phyloP scores from a whole-genome alignment of 257 asterid species.

The Capsicum pubescens region DNA sequence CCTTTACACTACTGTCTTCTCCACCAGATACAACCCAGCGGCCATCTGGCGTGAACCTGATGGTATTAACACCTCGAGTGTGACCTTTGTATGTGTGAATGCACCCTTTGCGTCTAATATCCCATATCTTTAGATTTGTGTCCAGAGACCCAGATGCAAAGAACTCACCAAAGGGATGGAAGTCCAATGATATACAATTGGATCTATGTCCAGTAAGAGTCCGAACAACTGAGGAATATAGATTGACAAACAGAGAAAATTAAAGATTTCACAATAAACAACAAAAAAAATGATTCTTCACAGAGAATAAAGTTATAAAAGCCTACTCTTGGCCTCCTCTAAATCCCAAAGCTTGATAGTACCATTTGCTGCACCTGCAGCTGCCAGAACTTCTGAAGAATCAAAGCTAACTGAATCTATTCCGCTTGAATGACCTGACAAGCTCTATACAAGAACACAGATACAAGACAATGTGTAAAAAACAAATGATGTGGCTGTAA shows the following conservation, averaged over 20 bases:
- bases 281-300: background rate
- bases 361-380: slow-evolving; percentile 99
- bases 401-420: slow-evolving; percentile 97
- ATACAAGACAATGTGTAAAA: slow-evolving; percentile 32
- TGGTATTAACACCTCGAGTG: slow-evolving; percentile 88
- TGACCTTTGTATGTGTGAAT: slow-evolving; percentile 99
- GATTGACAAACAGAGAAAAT: slow-evolving; percentile 27
- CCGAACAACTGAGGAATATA: slow-evolving; percentile 66
- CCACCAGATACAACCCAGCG: slow-evolving; percentile 99
- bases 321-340: slow-evolving; percentile 97
- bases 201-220: slow-evolving; percentile 98
- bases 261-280: background rate
- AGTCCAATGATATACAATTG: slow-evolving; percentile 94
- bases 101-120: slow-evolving; percentile 93
- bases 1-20: slow-evolving; percentile 98
- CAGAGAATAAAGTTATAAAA: slow-evolving; percentile 28
- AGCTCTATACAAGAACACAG: slow-evolving; percentile 65
- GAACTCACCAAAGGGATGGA: slow-evolving; percentile 98
- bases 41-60: slow-evolving; percentile 98
- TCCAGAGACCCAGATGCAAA: slow-evolving; percentile 99
- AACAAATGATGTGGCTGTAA: background rate
- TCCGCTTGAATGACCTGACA: slow-evolving; percentile 99
- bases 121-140: slow-evolving; percentile 98
- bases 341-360: slow-evolving; percentile 98
- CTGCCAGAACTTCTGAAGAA: slow-evolving; percentile 92